Evolutionary conservation across 768 basidiomycete genomes (phyloP), one percentile per base, ranked within the genome.

Genomic region (Pilatotrama ljubarskyi): DNA sequence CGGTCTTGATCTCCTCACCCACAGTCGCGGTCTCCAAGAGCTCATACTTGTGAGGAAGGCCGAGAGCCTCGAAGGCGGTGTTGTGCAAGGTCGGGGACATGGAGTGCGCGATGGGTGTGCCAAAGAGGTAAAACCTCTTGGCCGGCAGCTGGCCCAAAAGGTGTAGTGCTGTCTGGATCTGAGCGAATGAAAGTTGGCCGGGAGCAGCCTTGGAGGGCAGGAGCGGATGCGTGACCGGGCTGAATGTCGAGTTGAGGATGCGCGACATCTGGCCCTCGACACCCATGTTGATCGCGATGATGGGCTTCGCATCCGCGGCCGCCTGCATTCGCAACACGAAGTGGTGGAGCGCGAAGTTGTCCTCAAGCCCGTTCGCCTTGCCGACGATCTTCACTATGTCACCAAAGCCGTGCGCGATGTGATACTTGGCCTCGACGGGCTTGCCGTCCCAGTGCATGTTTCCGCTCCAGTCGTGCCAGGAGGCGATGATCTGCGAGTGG

Each of bases 231-330:
- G 95, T 92, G 43, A 98, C 85, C 14, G 96, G 96, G 37, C 88
- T 95, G 67, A 99, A 84, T 9, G 88, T 89, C 6, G 79, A 74
- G 74, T 96, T 96, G 59, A 97, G 79, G 52, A 98, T 82, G 26
- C 97, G 84, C 4, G 95, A 95, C 69, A 98, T 80, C 72, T 98
- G 95, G 13, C 97, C 97, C 48, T 85, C 83, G 17, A 79, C 69
- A 17, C 94, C 93, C 87, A 96, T 95, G 75, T 98, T 98, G 77
- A 98, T 89, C 5, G 95, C 93, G 57, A 99, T 86, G 68, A 98
- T 79, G 2, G 95, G 96, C 69, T 93, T 96, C 13, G 84, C 73
- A 14, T 76, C 73, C 1, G 80, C 76, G 26, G 75, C 72, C 54
- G 69, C 70, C 22, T 71, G 75, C 29, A 74, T 75, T 44, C 79